Base-by-base conservation (phyloP, 164 flowering plant species). In the Chloranthus sessilifolius region DNA sequence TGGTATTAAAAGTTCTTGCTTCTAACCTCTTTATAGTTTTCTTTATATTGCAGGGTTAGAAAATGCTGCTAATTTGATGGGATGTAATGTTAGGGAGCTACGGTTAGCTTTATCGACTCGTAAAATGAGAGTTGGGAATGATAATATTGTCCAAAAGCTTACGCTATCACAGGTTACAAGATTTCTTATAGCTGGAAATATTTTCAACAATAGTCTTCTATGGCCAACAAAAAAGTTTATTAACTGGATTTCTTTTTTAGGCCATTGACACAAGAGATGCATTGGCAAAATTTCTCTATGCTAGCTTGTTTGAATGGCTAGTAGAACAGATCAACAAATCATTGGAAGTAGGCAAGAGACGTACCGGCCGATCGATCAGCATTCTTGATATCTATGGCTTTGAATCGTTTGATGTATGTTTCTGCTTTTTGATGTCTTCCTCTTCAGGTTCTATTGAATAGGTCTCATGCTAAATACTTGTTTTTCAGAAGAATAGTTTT, bases 341-440 rank as follows among this genome's bases (percentile, higher is more conserved):
- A 28, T 77, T 90, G 44, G 81, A 79, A 31, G 97, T 84, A 34
- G 94, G 94, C 50, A 87, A 90, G 69, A 70, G 85, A 28, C 78
- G 88, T 21, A 84, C 95, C 40, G 90, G 95, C 35, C 82, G 88
- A 74, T 82, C 95, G 54, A 90, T 86, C 64, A 84, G 94, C 68
- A 87, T 90, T 73, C 94, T 90, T 67, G 97, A 90, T 68, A 90
- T 89, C 24, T 89, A 86, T 60, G 97, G 97, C 24, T 89, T 89
- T 64, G 97, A 89, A 65, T 85, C 97, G 43, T 88, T 85, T 67
- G 79, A 82, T 52, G 97, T 85, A 70, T 48, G 81, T 55, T 42
- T 10, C 37, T n/a, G n/a, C n/a, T n/a, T n/a, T n/a, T n/a, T n/a
- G n/a, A n/a, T n/a, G n/a, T n/a, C n/a, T n/a, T 51, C 2, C 41